Conservation (phyloP, 345 rosid genomes). For the Eutrema japonicum region DNA sequence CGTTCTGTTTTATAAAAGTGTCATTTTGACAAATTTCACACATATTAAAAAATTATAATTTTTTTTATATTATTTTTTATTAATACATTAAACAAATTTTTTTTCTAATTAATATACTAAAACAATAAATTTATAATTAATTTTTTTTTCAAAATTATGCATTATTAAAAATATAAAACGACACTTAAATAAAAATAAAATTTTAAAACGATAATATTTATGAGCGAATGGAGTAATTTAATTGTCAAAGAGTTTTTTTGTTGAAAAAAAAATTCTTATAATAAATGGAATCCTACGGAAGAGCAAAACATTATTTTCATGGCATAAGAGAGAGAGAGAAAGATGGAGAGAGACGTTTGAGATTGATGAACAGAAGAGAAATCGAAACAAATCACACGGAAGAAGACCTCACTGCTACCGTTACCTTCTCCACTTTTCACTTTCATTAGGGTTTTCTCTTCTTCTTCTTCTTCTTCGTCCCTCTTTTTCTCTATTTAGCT, state of each 20-base stretch:
- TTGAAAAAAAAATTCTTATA: not conserved
- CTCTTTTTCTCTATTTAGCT: constrained; percentile 19
- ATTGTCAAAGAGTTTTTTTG: not conserved
- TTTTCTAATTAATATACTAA: too few relatives aligned
- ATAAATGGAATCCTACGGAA: constrained; percentile 33
- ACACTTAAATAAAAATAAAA: too few relatives aligned
- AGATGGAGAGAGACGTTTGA: constrained; percentile 48
- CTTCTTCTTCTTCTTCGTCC: not conserved
- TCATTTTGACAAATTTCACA: too few relatives aligned
- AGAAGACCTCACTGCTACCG: constrained; percentile 52
- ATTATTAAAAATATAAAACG: too few relatives aligned
- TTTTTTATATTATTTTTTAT: too few relatives aligned
- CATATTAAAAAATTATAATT: too few relatives aligned
- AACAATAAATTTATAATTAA: too few relatives aligned
- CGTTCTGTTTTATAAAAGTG: too few relatives aligned
- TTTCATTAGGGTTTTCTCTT: constrained; percentile 42
- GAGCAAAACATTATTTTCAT: constrained; percentile 32
- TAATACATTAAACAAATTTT: too few relatives aligned
- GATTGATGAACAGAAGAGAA: constrained; percentile 38
- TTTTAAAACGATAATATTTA: too few relatives aligned
- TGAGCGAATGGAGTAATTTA: not conserved
- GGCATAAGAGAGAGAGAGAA: constrained; percentile 25
- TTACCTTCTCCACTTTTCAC: constrained; percentile 46
- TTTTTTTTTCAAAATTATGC: too few relatives aligned
- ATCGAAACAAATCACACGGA: constrained; percentile 52